Conservation (phyloP, 176 grass and related monocot species). For the Secale cereale region DNA sequence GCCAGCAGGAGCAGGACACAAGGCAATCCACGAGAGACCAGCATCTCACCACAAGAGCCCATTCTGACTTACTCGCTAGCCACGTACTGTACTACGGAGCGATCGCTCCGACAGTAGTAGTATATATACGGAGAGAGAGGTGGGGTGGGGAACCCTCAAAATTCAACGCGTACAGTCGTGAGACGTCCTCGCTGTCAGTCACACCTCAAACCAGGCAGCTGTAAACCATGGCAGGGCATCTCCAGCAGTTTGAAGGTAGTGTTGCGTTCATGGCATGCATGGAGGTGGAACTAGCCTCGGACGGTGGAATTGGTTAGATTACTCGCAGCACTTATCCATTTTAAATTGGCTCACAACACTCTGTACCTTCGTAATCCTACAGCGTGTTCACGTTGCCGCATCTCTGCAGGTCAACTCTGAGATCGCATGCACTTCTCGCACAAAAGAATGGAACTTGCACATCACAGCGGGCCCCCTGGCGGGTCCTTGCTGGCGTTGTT, state of each 20-base stretch:
- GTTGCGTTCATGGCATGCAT: neutral
- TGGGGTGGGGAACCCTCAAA: too few species aligned
- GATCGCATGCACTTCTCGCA: neutral
- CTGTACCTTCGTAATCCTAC: neutral
- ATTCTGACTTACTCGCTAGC: neutral
- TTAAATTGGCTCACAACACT: neutral
- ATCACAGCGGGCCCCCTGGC: too few species aligned
- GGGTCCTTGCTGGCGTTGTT: too few species aligned
- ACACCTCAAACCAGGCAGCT: neutral
- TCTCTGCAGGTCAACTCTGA: neutral
- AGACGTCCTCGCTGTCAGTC: neutral
- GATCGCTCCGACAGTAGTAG: neutral
- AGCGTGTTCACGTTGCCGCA: slow-evolving; percentile 4
- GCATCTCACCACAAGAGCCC: neutral
- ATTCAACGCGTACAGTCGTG: neutral
- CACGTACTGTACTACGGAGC: neutral
- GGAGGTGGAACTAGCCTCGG: neutral
- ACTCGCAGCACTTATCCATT: neutral
- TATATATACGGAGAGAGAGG: neutral
- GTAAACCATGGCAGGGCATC: neutral
- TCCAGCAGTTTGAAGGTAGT: neutral
- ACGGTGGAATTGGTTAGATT: neutral
- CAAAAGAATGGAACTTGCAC: neutral
- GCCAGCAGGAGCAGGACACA: neutral
- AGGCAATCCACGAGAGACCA: neutral